Evolutionary conservation across 805 yeast genomes (phyloP), one percentile per base, ranked within the genome.

Genomic region (Lipomyces starkeyi): DNA sequence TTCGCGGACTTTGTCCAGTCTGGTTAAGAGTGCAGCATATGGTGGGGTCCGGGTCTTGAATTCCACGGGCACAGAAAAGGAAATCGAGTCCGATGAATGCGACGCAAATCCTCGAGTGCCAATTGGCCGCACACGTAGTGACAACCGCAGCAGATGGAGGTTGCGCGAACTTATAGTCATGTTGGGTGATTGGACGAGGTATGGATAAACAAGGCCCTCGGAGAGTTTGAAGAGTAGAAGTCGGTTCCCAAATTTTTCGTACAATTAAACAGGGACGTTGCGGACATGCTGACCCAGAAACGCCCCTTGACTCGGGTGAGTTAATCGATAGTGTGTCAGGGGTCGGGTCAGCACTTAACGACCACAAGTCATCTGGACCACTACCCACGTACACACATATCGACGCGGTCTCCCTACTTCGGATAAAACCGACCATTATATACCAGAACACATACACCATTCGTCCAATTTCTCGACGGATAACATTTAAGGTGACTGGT

Each of bases 1-100:
- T 61, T 80, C 78, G 73, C 88, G 87, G 68, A 93, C 96, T 53
- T 81, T 78, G 8, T 80, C 79, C 67, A 95, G 83, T 59, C 90
- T 91, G 35, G 81, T 79, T 56, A 91, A 59, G 2, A 71, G 61
- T 40, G 65, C 61, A 3, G 68, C 59, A 29, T 71, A 71, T 2
- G 98, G 98, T 4, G 99, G 98, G 25, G 92, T 86, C 77, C 97
- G 85, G 34, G 91, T 81, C 75, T 82, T 81, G 77, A 80, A 88
- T 59, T 88, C 91, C 17, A 81, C 76, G 4, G 97, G 93, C 8
- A 87, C 84, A 67, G 62, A 25, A 40, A 70, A n/a, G 47, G 54
- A 40, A 29, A 57, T 17, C 22, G 64, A 53, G n/a, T 52, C 64
- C 6, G 62, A 43, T 32, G 69, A 43, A 3, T 57, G 60, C 58